These are phyloP conservation scores for Scutellaria baicalensis DNA, from an alignment of 257 asterid species.

Conservation along the genomic window DNA sequence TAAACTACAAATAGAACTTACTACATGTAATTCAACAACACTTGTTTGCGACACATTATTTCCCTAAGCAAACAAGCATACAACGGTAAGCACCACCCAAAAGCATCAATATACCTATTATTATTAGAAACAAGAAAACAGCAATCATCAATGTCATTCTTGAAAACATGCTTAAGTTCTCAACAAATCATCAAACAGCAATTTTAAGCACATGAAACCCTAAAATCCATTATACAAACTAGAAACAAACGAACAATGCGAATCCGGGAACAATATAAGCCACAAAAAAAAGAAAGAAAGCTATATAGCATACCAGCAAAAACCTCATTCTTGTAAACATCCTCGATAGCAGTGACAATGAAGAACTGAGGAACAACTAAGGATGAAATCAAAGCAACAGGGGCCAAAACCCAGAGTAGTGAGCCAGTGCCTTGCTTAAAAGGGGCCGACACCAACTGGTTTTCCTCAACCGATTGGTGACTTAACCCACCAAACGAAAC, in stretches of 20 bases:
- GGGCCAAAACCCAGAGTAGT: conserved; percentile 72
- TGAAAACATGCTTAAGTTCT: not conserved
- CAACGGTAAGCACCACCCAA: not conserved
- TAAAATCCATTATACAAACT: not conserved
- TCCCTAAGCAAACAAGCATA: too few relatives aligned
- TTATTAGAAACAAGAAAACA: not conserved
- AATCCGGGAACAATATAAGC: not conserved
- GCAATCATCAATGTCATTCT: not conserved
- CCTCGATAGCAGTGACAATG: conserved; percentile 47
- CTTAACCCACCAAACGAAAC: conserved; percentile 68
- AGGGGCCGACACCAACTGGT: conserved; percentile 62
- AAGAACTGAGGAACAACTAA: conserved; percentile 63
- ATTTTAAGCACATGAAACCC: not conserved
- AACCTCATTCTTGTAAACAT: conserved; percentile 46
- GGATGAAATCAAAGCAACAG: conserved; percentile 64
- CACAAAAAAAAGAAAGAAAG: not conserved
- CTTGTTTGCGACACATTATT: not conserved
- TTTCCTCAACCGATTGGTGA: conserved; percentile 72
- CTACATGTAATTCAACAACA: not conserved
- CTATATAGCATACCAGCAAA: conserved; percentile 44
- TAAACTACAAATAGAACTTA: not conserved
- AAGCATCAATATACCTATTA: not conserved
- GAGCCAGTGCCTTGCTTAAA: conserved; percentile 58
- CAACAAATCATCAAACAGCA: not conserved
- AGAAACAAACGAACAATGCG: not conserved